Evolutionary conservation across 129 eudicot species (phyloP).

Genomic region (Tanacetum coccineum): DNA sequence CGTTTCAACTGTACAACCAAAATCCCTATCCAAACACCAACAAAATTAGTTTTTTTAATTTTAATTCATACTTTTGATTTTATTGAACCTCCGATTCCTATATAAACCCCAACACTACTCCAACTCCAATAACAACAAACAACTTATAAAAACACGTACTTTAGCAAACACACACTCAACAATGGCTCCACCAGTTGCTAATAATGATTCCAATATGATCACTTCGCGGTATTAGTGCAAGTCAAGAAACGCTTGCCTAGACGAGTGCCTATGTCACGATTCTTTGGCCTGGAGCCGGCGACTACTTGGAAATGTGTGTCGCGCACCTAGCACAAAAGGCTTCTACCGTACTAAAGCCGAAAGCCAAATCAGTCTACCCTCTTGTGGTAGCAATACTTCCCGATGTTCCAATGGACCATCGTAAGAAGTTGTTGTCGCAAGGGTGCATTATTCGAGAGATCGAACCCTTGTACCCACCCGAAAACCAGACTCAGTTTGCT

Average conservation of each 20-base stretch:
- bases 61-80: too few relatives aligned
- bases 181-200: constrained; percentile 5
- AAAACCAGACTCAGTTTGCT: constrained; percentile 40
- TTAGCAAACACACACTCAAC: not conserved
- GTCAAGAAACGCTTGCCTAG: constrained; percentile 19
- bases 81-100: not conserved
- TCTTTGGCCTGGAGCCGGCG: constrained; percentile 58
- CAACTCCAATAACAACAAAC: not conserved
- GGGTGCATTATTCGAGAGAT: constrained; percentile 55
- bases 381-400: constrained; percentile 62
- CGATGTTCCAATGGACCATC: constrained; percentile 64
- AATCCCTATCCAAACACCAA: too few relatives aligned
- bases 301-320: constrained; percentile 57
- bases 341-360: too few relatives aligned
- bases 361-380: constrained; percentile 45
- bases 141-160: not conserved
- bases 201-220: not conserved
- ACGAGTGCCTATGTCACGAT: constrained; percentile 58
- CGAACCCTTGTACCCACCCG: constrained; percentile 37
- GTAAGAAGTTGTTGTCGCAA: constrained; percentile 41
- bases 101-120: not conserved
- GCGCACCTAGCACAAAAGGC: constrained; percentile 61
- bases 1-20: too few relatives aligned
- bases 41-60: too few relatives aligned
- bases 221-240: constrained; percentile 8